Base-by-base conservation (phyloP, 2,329 filamentous ascomycete species). In the Arthrocladium fulminans region DNA sequence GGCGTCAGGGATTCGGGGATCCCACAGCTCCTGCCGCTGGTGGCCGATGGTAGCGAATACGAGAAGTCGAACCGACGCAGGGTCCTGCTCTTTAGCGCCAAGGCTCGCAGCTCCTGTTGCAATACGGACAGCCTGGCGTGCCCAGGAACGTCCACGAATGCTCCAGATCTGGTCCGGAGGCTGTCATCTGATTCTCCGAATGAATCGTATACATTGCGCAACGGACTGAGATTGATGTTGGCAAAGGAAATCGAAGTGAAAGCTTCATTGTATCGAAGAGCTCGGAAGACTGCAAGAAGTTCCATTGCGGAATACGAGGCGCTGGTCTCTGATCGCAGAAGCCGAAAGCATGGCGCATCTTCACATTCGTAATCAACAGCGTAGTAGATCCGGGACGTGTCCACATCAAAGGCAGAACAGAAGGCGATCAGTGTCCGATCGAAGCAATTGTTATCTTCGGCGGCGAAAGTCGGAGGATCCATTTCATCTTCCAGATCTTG, bases 1-100 rank as follows among this genome's bases (percentile, higher is more conserved):
- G 82, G 80, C 56, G 83, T 80, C 3, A 86, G 68, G 2, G 81
- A 83, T 60, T 84, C 81, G 15, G 83, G 78, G 42, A 86, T 80
- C 34, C 80, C 82, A 59, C 81, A 84, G 1, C 82, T 82, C 4
- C 84, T 80, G 17, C 65, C 61, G 42, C 65, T 65, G 38, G 68
- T 65, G n/a, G 72, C 70, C 47, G 73, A 73, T 6, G 75, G 73
- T 54, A 51, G 20, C n/a, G 45, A 24, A 22, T 48, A 34, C 2
- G 76, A 77, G 59, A 86, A 85, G 61, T 86, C 81, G 58, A 86
- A 65, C 41, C 77, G 73, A 52, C 80, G 69, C 15, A 86, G 65
- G 54, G 72, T 75, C 49, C 75, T 76, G 57, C 79, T 85, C 52
- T 83, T 84, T 40, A 84, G 63, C 23, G 80, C 80, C 51, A 86